Conservation (phyloP, 106 monocot species). For the Apostasia shenzhenica region DNA sequence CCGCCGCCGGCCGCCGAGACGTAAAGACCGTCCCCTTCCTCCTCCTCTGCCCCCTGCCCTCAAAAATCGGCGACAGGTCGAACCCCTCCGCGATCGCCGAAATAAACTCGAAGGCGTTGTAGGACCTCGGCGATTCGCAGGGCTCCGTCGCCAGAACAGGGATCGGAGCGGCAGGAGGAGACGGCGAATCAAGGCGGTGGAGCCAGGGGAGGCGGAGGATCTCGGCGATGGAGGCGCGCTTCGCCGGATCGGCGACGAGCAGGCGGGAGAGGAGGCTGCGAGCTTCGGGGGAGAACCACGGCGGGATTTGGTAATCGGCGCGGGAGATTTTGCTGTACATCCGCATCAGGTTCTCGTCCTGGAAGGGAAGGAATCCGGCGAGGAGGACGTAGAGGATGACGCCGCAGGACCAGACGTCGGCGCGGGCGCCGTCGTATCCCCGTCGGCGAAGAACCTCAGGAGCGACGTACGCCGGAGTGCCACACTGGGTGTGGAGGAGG, state of each 20-base stretch:
- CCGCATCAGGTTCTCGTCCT: conserved; percentile 35
- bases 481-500: conserved; percentile 39
- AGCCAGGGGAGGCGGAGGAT: conserved; percentile 14
- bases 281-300: conserved; percentile 17
- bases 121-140: conserved; percentile 11
- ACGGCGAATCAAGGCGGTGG: not conserved
- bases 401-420: conserved; percentile 18
- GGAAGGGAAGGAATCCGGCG: conserved; percentile 18
- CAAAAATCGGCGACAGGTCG: conserved; percentile 19
- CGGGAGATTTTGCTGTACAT: conserved; percentile 35
- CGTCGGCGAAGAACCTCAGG: conserved; percentile 5
- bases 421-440: conserved; percentile 11
- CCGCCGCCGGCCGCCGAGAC: conserved; percentile 30
- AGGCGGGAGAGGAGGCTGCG: conserved; percentile 5
- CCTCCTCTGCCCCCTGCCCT: conserved; percentile 18
- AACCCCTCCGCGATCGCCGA: conserved; percentile 18
- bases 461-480: conserved; percentile 24
- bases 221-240: conserved; percentile 4
- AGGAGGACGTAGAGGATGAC: conserved; percentile 19
- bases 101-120: conserved; percentile 26
- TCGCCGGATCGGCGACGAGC: conserved; percentile 13
- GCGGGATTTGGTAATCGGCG: conserved; percentile 14
- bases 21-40: conserved; percentile 46
- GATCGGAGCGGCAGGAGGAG: not conserved
- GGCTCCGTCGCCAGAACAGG: not conserved